Percentiles rank a stretch among this genome's conserved stretches.
phyloP scores from a whole-genome alignment of 2,329 filamentous ascomycete genomes.

The Lecanicillium sp. region DNA sequence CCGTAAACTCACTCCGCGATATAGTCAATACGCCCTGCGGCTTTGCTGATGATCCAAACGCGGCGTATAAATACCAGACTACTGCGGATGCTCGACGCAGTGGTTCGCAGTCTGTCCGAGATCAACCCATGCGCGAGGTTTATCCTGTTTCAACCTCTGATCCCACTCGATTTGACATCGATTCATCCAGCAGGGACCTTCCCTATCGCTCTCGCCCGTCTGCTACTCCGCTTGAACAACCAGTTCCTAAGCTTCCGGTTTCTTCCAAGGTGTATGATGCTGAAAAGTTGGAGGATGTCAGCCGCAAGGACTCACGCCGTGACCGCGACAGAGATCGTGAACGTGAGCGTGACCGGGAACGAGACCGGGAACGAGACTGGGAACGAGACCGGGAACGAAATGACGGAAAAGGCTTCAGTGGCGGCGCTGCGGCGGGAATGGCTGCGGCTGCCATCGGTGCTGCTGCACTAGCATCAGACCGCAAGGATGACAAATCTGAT shows the following conservation, averaged over 20 bases:
- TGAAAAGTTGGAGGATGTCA: conserved; percentile 28
- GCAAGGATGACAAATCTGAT: conserved; percentile 14
- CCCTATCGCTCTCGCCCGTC: conserved; percentile 40
- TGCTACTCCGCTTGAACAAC: conserved; percentile 70
- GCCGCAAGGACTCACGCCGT: conserved; percentile 22
- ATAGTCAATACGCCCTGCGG: conserved; percentile 46
- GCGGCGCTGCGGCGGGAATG: conserved; percentile 37
- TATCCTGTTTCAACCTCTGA: conserved; percentile 61
- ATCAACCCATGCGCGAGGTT: conserved; percentile 47
- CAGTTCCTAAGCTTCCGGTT: conserved; percentile 69
- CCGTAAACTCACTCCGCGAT: conserved; percentile 51
- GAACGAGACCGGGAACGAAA: conserved; percentile 5
- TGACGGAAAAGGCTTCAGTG: conserved; percentile 23
- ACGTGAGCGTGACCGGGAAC: conserved; percentile 13
- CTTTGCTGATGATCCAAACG: conserved; percentile 31
- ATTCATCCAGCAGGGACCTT: conserved; percentile 30
- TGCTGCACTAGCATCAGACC: conserved; percentile 18
- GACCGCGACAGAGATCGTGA: conserved; percentile 8
- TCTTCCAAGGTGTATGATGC: conserved; percentile 59
- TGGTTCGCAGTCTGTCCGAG: conserved; percentile 13
- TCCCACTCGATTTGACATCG: conserved; percentile 51
- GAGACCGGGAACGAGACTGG: conserved; percentile 10
- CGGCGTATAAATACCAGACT: conserved; percentile 19
- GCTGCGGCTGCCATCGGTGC: conserved; percentile 42
- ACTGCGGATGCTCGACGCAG: conserved; percentile 15